Evolutionary conservation across 2,329 filamentous ascomycete genomes (phyloP).

Genomic region (Aspergillus floridensis): DNA sequence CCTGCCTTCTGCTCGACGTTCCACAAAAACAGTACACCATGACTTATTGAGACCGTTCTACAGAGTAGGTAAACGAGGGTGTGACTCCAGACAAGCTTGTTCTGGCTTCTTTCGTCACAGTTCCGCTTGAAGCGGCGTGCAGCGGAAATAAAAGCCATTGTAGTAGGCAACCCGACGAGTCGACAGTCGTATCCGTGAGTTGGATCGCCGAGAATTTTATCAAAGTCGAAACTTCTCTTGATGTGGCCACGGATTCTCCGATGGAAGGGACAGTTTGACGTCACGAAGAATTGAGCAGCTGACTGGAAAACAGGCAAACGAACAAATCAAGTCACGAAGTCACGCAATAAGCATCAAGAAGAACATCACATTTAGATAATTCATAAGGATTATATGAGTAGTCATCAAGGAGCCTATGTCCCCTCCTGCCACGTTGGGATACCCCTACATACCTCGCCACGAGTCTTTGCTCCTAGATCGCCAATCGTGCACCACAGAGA

Average conservation of each 20-base stretch:
- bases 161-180: not conserved
- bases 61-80: too few relatives aligned
- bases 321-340: too few relatives aligned
- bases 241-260: not conserved
- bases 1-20: too few relatives aligned
- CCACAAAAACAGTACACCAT: too few relatives aligned
- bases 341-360: too few relatives aligned
- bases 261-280: not conserved
- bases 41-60: too few relatives aligned
- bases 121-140: not conserved
- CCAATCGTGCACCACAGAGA: not conserved
- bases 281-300: not conserved
- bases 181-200: not conserved
- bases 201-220: not conserved
- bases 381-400: too few relatives aligned
- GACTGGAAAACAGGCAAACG: not conserved
- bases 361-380: too few relatives aligned
- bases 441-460: not conserved
- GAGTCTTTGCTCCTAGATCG: too few relatives aligned
- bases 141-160: not conserved
- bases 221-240: not conserved
- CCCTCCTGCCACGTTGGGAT: not conserved
- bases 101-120: not conserved
- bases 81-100: not conserved
- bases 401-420: too few relatives aligned